phyloP scores from a whole-genome alignment of 164 flowering plant species.

The Sedum album region DNA sequence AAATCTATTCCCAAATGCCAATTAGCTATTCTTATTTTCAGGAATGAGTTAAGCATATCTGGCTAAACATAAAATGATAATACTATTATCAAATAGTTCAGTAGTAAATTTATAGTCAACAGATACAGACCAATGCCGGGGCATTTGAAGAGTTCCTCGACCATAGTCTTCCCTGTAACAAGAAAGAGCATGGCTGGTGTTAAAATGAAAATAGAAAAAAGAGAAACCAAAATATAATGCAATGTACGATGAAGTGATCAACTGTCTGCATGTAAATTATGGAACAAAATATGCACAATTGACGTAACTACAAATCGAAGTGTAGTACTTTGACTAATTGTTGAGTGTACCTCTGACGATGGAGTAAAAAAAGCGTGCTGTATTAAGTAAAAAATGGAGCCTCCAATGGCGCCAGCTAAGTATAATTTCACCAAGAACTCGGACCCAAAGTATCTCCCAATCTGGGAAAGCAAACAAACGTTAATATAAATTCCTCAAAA shows the following conservation, averaged over 20 bases:
- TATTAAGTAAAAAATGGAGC: conserved; percentile 66
- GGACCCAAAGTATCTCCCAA: conserved; percentile 68
- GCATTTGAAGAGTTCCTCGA: conserved; percentile 31
- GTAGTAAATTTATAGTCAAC: background rate
- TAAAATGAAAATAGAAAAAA: background rate
- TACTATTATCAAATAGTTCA: background rate
- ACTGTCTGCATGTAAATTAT: background rate
- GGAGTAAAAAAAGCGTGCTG: conserved; percentile 46
- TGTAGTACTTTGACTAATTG: background rate
- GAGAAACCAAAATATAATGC: background rate
- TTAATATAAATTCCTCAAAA: background rate
- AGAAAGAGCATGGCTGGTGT: background rate
- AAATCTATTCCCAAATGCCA: too few relatives aligned
- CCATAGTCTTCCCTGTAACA: conserved; percentile 30
- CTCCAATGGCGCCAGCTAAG: conserved; percentile 79
- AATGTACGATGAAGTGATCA: background rate
- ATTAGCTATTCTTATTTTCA: too few relatives aligned
- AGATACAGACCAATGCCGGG: conserved; percentile 46
- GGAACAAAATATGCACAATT: background rate
- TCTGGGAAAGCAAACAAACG: conserved; percentile 29
- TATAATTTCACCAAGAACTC: conserved; percentile 69
- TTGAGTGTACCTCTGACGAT: conserved; percentile 38
- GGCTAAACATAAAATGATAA: background rate
- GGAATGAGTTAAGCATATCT: background rate
- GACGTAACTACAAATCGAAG: background rate